Base-by-base conservation (phyloP, 331 rosid genomes). In the Arachis monticola region DNA sequence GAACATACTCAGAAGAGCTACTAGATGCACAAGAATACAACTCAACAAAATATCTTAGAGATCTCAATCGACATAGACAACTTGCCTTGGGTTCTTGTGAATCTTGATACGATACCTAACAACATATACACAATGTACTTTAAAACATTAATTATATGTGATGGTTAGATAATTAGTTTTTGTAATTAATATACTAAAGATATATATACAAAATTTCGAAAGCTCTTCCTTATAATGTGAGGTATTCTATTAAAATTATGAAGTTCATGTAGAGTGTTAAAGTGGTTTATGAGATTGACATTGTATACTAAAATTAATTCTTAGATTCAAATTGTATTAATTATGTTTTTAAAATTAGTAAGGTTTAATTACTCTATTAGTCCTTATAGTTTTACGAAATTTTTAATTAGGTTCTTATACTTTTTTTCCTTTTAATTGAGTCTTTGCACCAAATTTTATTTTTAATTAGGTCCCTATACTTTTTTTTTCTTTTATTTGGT, bases 1-100 rank as follows among this genome's bases (percentile, higher is more conserved):
- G 97, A 85, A 89, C 96, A 51, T 90, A 85, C 87, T 90, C 97
- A 0, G 93, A 92, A 80, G 97, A 92, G 85, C 82, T 92, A 10
- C 17, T 85, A 7, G 97, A 94, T 67, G 92, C 64, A 3, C 93
- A 83, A 75, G 99, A 90, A 60, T 95, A 92, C 88, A 90, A 92
- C 88, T 86, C 91, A 48, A 88, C 97, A n/a, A 92, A 84, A 79
- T 82, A 81, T 83, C 80, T 92, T 17, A 72, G 80, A 10, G 96
- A 92, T 74, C 85, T 88, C 60, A 77, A 81, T 66, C 81, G 70
- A 6, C 89, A 77, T 79, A 84, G 66, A 78, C 83, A 87, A 78
- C 13, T 92, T 60, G 96, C 91, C 8, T 78, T 90, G 44, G 80
- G 57, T 62, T 53, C 69, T 53, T 53, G 59, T 53, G 27, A 53